phyloP scores from a whole-genome alignment of 2,329 filamentous ascomycete genomes.

The Diaporthe ilicicola region DNA sequence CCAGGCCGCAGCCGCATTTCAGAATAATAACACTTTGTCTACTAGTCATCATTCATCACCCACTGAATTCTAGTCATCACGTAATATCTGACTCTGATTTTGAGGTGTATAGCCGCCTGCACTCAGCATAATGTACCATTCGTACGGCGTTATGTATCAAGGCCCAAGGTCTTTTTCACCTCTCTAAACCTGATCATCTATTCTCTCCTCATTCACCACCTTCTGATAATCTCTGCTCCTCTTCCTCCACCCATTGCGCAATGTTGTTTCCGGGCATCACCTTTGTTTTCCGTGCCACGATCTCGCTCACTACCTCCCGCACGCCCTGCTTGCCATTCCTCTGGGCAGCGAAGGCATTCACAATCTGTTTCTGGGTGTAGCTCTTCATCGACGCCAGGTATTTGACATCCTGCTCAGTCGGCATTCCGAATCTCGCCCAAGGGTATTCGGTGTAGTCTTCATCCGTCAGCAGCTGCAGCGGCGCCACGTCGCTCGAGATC shows the following conservation, averaged over 20 bases:
- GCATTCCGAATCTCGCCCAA: slow-evolving; percentile 73
- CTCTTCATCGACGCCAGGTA: slow-evolving; percentile 50
- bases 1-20: neutral
- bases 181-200: neutral
- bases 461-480: slow-evolving; percentile 69
- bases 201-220: neutral
- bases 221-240: slow-evolving; percentile 43
- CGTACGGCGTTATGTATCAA: slow-evolving; percentile 9
- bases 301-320: slow-evolving; percentile 72
- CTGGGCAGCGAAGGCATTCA: slow-evolving; percentile 67
- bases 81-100: neutral
- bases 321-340: slow-evolving; percentile 75
- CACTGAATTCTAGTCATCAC: neutral
- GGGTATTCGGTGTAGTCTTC: slow-evolving; percentile 79
- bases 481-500: slow-evolving; percentile 50
- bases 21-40: neutral
- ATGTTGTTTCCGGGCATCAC: slow-evolving; percentile 33
- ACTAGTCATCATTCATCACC: neutral
- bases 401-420: slow-evolving; percentile 71
- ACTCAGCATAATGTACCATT: neutral
- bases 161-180: neutral
- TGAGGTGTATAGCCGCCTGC: neutral
- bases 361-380: slow-evolving; percentile 63
- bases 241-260: slow-evolving; percentile 47
- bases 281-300: slow-evolving; percentile 69